These are phyloP conservation scores for Trypanosoma lewisi DNA, from an alignment of 208 protist species.

Conservation along the genomic window DNA sequence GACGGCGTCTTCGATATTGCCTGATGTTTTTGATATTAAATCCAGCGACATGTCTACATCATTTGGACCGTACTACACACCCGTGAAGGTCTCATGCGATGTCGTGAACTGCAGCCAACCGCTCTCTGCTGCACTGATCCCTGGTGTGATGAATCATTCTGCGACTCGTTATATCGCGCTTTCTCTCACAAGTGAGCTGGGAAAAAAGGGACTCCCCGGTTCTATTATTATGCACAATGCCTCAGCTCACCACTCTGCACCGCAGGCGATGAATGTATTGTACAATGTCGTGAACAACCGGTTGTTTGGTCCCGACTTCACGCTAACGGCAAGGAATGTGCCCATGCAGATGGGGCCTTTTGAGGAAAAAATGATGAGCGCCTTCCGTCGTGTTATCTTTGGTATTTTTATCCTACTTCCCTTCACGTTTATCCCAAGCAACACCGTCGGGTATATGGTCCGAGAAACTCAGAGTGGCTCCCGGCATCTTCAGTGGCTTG, in stretches of 20 bases:
- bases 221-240: slow-evolving; percentile 67
- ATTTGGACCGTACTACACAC: slow-evolving; percentile 23
- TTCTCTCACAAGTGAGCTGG: slow-evolving; percentile 29
- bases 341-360: slow-evolving; percentile 64
- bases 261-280: slow-evolving; percentile 50
- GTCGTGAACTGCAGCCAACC: slow-evolving; percentile 27
- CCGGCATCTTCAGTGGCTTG: slow-evolving; percentile 82
- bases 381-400: slow-evolving; percentile 58
- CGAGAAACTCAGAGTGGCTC: slow-evolving; percentile 71
- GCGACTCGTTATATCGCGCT: slow-evolving; percentile 48
- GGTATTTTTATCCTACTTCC: slow-evolving; percentile 80
- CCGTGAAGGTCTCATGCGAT: slow-evolving; percentile 21
- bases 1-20: slow-evolving; percentile 7
- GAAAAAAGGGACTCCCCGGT: slow-evolving; percentile 24
- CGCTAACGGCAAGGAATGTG: slow-evolving; percentile 44
- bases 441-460: slow-evolving; percentile 78
- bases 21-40: slow-evolving; percentile 17
- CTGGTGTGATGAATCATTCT: slow-evolving; percentile 34
- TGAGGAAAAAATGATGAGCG: slow-evolving; percentile 48
- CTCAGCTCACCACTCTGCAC: slow-evolving; percentile 46
- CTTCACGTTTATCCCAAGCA: slow-evolving; percentile 80
- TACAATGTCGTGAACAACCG: slow-evolving; percentile 54
- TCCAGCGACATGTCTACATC: slow-evolving; percentile 5
- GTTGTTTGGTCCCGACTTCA: slow-evolving; percentile 36
- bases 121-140: slow-evolving; percentile 35